Evolutionary conservation across 2,329 filamentous ascomycete genomes (phyloP).

Genomic region (Metarhizium album): DNA sequence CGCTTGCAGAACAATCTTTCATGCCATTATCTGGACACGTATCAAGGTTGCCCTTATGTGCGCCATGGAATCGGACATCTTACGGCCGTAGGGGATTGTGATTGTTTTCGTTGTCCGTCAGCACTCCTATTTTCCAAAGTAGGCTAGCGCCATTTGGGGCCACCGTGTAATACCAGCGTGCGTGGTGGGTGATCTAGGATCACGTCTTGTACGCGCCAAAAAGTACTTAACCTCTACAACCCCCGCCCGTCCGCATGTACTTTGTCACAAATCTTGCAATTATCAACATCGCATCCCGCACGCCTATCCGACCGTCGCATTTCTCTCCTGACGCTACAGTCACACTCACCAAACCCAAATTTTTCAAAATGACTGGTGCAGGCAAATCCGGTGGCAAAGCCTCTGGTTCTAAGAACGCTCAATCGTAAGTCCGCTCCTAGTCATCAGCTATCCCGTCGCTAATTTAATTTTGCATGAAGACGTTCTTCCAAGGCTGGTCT

Average conservation of each 20-base stretch:
- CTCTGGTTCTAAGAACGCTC: conserved; percentile 96
- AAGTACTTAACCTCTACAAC: conserved; percentile 45
- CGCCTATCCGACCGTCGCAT: conserved; percentile 12
- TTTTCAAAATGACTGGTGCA: conserved; percentile 96
- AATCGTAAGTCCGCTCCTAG: conserved; percentile 65
- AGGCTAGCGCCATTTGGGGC: conserved; percentile 17
- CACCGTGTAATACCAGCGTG: not conserved
- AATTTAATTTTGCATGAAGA: conserved; percentile 35
- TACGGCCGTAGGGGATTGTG: conserved; percentile 6
- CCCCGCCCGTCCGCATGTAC: conserved; percentile 31
- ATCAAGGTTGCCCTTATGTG: no score
- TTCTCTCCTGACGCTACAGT: conserved; percentile 9
- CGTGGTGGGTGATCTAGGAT: conserved; percentile 38
- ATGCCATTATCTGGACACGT: no score
- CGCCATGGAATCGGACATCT: not conserved
- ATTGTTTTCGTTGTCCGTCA: conserved; percentile 12
- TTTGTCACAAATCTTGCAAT: conserved; percentile 23
- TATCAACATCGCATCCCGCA: conserved; percentile 26
- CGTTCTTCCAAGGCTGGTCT: conserved; percentile 99
- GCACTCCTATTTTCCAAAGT: conserved; percentile 20
- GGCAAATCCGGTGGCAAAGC: conserved; percentile 99
- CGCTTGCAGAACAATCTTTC: no score
- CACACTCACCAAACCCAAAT: conserved; percentile 15
- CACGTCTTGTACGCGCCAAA: conserved; percentile 34
- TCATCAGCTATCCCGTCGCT: not conserved